Evolutionary conservation across 192 early-diverging fungal genomes (phyloP).

Genomic region (Coemansia sp.): DNA sequence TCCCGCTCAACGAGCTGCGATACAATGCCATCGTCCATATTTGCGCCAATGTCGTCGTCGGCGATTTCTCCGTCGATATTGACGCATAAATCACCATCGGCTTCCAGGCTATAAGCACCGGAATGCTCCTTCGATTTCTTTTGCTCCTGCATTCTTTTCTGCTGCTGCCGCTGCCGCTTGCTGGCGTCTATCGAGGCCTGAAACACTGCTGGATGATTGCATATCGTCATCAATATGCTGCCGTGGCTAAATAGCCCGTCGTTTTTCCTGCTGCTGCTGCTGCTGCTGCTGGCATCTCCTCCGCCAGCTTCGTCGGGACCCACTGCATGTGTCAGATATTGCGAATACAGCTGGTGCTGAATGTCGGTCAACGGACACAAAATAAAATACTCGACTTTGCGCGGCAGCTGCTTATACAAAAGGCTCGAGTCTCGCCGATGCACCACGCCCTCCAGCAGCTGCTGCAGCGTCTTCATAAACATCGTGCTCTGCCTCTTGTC

Average conservation of each 20-base stretch:
- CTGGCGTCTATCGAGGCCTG: slow-evolving; percentile 13
- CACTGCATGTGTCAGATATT: slow-evolving; percentile 18
- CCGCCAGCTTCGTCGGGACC: slow-evolving; percentile 7
- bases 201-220: slow-evolving; percentile 65
- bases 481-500: slow-evolving; percentile 19
- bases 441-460: slow-evolving; percentile 64
- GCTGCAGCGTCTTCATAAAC: slow-evolving; percentile 58
- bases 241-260: slow-evolving; percentile 22
- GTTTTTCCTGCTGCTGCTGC: neutral
- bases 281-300: no score
- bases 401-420: slow-evolving; percentile 58
- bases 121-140: neutral
- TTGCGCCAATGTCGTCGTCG: neutral
- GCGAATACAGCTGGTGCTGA: slow-evolving; percentile 61
- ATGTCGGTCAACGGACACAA: slow-evolving; percentile 57
- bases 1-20: neutral
- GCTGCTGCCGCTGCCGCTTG: no score
- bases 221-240: slow-evolving; percentile 47
- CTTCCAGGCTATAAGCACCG: no score
- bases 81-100: no score
- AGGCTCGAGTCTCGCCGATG: slow-evolving; percentile 55
- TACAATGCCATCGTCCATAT: neutral
- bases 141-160: no score
- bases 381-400: slow-evolving; percentile 71
- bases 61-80: neutral